phyloP scores from a whole-genome alignment of 352 stramenopile genomes.

The Globisporangium nodosum region DNA sequence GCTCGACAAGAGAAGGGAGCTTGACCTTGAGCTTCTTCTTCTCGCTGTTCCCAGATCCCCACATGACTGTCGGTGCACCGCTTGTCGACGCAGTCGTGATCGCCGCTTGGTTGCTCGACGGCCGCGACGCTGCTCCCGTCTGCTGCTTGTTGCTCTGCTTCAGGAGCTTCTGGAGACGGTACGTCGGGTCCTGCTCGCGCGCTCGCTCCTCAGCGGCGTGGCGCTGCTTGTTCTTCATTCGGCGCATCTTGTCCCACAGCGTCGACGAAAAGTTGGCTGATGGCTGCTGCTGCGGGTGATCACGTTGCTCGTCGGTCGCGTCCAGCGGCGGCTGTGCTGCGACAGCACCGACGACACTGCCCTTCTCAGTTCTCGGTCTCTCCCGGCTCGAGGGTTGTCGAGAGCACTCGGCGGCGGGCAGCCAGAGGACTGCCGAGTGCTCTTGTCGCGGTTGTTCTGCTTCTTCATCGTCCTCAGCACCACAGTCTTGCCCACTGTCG shows the following conservation, averaged over 20 bases:
- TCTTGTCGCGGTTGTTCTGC: too few relatives aligned
- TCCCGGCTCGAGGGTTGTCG: too few relatives aligned
- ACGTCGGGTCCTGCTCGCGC: slow-evolving; percentile 40
- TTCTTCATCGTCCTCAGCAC: too few relatives aligned
- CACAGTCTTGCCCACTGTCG: too few relatives aligned
- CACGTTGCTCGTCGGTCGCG: too few relatives aligned
- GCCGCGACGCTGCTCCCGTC: neutral
- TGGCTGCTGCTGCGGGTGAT: too few relatives aligned
- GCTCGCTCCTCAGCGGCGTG: slow-evolving; percentile 27
- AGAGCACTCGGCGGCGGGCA: too few relatives aligned
- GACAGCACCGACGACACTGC: too few relatives aligned
- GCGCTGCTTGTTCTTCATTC: slow-evolving; percentile 39
- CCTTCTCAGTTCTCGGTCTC: too few relatives aligned
- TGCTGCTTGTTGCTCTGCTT: slow-evolving; percentile 17
- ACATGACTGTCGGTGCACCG: slow-evolving; percentile 21
- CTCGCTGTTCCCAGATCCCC: slow-evolving; percentile 29
- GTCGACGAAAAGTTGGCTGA: slow-evolving; percentile 16
- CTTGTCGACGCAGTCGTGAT: slow-evolving; percentile 7
- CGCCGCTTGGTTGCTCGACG: slow-evolving; percentile 16
- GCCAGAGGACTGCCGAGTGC: too few relatives aligned
- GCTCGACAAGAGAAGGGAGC: slow-evolving; percentile 66
- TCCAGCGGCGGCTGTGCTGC: neutral
- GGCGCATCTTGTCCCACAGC: slow-evolving; percentile 68
- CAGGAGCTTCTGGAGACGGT: slow-evolving; percentile 53
- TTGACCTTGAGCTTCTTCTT: slow-evolving; percentile 71